A percentile compares a stretch with the other conserved stretches of the same genome.
Conservation (phyloP, 1,139 yeast species). For the Geotrichum siamense region DNA sequence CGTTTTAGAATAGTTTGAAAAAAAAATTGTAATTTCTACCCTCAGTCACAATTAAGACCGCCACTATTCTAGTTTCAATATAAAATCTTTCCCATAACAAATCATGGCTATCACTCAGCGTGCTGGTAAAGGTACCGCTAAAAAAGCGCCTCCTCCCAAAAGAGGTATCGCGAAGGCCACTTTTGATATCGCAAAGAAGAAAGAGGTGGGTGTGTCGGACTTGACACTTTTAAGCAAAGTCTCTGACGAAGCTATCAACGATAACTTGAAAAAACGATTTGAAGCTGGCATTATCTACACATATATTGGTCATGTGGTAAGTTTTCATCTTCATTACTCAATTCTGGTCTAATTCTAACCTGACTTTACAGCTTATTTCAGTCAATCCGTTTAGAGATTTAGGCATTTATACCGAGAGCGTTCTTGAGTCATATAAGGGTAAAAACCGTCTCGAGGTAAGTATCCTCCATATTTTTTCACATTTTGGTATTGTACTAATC, state of each 20-base stretch:
- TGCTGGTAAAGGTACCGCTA: conserved; percentile 45
- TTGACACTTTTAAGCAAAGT: conserved; percentile 82
- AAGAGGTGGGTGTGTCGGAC: conserved; percentile 96
- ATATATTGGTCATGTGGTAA: conserved; percentile 37
- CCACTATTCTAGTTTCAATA: too few relatives aligned
- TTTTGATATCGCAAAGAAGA: conserved; percentile 80
- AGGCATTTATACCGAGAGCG: conserved; percentile 83
- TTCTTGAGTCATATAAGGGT: conserved; percentile 72
- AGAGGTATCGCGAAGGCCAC: conserved; percentile 79
- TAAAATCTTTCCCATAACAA: not conserved
- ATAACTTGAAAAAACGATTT: conserved; percentile 81
- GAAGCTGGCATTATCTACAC: conserved; percentile 78
- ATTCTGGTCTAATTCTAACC: not conserved
- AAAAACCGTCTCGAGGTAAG: conserved; percentile 79
- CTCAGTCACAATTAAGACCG: too few relatives aligned
- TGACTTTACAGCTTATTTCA: conserved; percentile 53
- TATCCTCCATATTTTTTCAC: not conserved
- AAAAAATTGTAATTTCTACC: too few relatives aligned
- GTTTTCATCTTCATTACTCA: not conserved
- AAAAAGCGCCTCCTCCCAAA: conserved; percentile 43
- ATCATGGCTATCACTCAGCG: conserved; percentile 2
- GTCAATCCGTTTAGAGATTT: conserved; percentile 95
- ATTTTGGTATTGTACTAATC: too few relatives aligned
- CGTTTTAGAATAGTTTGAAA: too few relatives aligned
- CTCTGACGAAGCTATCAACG: conserved; percentile 88